Percentiles rank a stretch among this genome's conserved stretches.
Evolutionary conservation across 768 basidiomycete species (phyloP).

Genomic region (Mycena albidolilacea): DNA sequence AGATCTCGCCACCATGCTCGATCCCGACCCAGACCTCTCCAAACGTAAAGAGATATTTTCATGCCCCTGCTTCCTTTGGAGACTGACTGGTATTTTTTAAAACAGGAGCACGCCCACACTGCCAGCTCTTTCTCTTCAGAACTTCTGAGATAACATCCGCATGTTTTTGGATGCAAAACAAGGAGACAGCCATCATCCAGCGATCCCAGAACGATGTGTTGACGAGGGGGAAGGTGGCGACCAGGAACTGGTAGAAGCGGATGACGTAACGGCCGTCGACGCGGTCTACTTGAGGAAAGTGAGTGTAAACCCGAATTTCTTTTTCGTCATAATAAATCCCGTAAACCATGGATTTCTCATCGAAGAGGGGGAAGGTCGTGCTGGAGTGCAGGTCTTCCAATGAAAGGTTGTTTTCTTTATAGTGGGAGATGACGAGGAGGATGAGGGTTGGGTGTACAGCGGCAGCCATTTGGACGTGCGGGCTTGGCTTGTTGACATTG

Average conservation of each 20-base stretch:
- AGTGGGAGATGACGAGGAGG: constrained; percentile 25
- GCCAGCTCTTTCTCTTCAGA: background rate
- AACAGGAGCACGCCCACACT: no score
- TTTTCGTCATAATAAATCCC: constrained; percentile 10
- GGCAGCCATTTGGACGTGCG: constrained; percentile 28
- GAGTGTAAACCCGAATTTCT: constrained; percentile 7
- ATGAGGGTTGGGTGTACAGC: constrained; percentile 23
- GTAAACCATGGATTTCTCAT: constrained; percentile 9
- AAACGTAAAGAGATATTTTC: no score
- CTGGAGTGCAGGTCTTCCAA: background rate
- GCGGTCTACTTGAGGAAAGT: constrained; percentile 2
- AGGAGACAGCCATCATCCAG: background rate
- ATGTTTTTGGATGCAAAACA: constrained; percentile 17
- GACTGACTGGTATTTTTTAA: no score
- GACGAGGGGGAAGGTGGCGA: constrained; percentile 5
- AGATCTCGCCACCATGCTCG: no score
- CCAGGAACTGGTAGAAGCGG: constrained; percentile 11
- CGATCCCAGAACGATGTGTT: background rate
- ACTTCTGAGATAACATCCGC: constrained; percentile 15
- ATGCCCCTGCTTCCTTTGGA: no score
- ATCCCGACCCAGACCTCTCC: no score
- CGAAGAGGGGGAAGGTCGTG: background rate
- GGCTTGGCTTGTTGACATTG: background rate
- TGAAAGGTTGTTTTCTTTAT: background rate
- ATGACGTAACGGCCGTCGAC: background rate